These are phyloP conservation scores for Zygosaccharomyces pseudorouxii DNA, from an alignment of 805 yeast species.

Conservation along the genomic window DNA sequence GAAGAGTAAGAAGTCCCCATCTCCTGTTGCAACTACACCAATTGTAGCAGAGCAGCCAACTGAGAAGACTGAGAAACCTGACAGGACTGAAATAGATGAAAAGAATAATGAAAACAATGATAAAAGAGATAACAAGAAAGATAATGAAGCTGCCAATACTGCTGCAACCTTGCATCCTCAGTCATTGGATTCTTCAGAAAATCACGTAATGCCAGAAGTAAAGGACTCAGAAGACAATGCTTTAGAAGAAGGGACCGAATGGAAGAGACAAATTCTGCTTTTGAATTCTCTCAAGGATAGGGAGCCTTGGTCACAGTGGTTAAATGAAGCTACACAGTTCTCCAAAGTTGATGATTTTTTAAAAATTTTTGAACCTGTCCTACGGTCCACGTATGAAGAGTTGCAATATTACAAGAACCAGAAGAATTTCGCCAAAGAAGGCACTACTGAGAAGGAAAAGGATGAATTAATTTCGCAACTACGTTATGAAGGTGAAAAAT, in stretches of 20 bases:
- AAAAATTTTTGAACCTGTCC: slow-evolving; percentile 11
- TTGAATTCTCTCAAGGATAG: slow-evolving; percentile 2
- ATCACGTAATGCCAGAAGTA: background rate
- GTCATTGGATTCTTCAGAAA: background rate
- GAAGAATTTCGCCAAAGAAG: slow-evolving; percentile 15
- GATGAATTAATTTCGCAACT: slow-evolving; percentile 60
- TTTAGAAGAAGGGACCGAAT: background rate
- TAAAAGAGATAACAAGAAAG: background rate
- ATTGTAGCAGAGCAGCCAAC: background rate
- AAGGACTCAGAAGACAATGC: background rate
- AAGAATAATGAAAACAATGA: background rate
- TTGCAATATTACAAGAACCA: slow-evolving; percentile 2
- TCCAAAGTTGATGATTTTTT: slow-evolving; percentile 6
- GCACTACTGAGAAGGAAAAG: slow-evolving; percentile 32
- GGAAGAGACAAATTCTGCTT: background rate
- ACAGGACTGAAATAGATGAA: background rate
- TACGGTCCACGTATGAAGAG: background rate
- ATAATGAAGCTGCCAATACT: background rate
- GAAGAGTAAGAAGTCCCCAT: slow-evolving; percentile 27
- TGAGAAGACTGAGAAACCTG: background rate
- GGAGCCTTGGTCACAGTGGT: slow-evolving; percentile 11
- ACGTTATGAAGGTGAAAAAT: slow-evolving; percentile 67
- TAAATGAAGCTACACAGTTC: background rate
- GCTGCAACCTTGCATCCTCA: background rate
- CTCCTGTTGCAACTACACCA: slow-evolving; percentile 12